Evolutionary conservation across 805 yeast genomes (phyloP).

Genomic region (Wickerhamomyces rabaulensis): DNA sequence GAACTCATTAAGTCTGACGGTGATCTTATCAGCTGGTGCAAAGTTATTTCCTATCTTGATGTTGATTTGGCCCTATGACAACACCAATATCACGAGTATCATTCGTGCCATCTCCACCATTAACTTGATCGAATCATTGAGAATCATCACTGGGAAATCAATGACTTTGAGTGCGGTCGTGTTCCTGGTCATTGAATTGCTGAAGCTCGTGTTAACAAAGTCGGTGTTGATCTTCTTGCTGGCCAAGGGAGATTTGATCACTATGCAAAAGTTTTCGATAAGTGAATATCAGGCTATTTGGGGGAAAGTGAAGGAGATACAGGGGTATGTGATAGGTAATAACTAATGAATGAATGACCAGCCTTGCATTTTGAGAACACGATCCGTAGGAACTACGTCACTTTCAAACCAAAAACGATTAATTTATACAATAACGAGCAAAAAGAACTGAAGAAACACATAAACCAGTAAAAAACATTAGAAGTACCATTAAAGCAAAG

Average conservation of each 20-base stretch:
- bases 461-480: not conserved
- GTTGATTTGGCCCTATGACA: slow-evolving; percentile 96
- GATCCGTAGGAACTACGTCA: not conserved
- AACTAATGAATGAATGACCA: not conserved
- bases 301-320: not conserved
- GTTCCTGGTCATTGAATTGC: slow-evolving; percentile 6
- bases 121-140: slow-evolving; percentile 61
- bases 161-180: slow-evolving; percentile 5
- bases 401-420: too few species aligned
- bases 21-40: slow-evolving; percentile 71
- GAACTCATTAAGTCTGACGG: slow-evolving; percentile 53
- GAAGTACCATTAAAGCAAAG: not conserved
- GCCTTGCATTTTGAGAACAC: not conserved
- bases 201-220: slow-evolving; percentile 13
- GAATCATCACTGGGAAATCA: slow-evolving; percentile 34
- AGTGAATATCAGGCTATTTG: slow-evolving; percentile 10
- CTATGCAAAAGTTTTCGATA: slow-evolving; percentile 40
- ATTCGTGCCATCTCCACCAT: slow-evolving; percentile 57
- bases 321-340: not conserved
- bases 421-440: not conserved
- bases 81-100: slow-evolving; percentile 54
- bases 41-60: slow-evolving; percentile 86
- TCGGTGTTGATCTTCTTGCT: slow-evolving; percentile 10
- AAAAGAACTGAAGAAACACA: not conserved
- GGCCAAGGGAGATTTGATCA: slow-evolving; percentile 18